Base-by-base conservation (phyloP, 2,329 filamentous ascomycete species). In the Domatiomyces catenatus region DNA sequence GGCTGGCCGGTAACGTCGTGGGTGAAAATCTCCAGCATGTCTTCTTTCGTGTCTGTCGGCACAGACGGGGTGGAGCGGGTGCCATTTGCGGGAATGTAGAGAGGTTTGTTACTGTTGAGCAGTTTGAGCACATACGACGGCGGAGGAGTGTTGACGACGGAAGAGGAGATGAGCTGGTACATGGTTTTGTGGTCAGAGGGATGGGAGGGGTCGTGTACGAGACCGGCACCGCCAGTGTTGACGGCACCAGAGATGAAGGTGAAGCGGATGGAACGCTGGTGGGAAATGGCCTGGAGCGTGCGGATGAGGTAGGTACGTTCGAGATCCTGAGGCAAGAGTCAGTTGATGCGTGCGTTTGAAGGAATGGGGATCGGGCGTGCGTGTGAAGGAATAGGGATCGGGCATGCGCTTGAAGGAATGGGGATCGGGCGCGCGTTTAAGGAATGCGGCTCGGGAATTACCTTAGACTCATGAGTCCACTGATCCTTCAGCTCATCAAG, bases 21-120 rank as follows among this genome's bases (percentile, higher is more conserved):
- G 61, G 92, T 87, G 76, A 98, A 98, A 58, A 98, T 93, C 71
- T 98, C 92, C 85, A 98, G 94, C 92, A 98, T 98, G 69, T 98
- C 92, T 67, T 98, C 92, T 68, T 98, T 96, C 46, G 92, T 98
- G 65, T 98, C 92, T 1, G 82, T 83, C 1, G 84, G 81, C 57
- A 66, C 61, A 7, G 79, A 77, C 51, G 87, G 80, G 1, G 75
- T 75, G 53, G 72, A 76, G 56, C 79, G 73, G 58, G 81, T 77
- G n/a, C 90, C 90, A 66, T 98, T 98, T 50, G 78, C 75, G 0
- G 92, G 92, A 50, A 98, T 76, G 66, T 95, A 98, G 24, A 96
- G 79, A 39, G 85, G 79, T 67, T 90, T 92, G 70, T 89, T 90
- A 72, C 84, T 92, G 53, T 64, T 63, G n/a, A 98, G 80, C 62